These are phyloP conservation scores for Ophiostoma pallidulum DNA, from an alignment of 2,329 filamentous ascomycete genomes.

Conservation along the genomic window DNA sequence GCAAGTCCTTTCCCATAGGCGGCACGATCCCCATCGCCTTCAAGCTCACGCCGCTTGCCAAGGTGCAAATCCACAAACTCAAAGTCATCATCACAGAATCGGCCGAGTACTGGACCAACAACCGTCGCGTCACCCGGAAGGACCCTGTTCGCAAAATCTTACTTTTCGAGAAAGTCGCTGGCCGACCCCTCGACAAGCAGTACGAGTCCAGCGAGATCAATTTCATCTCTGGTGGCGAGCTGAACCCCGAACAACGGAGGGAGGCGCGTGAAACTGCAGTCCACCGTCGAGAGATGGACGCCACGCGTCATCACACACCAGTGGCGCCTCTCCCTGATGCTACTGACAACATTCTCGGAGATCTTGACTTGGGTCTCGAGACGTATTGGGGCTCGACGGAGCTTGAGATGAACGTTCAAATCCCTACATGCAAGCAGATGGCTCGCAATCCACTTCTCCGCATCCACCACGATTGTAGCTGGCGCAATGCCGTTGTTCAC, in stretches of 20 bases:
- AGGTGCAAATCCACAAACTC: conserved; percentile 86
- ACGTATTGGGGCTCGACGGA: conserved; percentile 78
- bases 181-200: conserved; percentile 61
- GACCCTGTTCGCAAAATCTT: conserved; percentile 77
- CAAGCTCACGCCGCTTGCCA: conserved; percentile 84
- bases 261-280: conserved; percentile 39
- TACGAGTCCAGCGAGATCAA: conserved; percentile 69
- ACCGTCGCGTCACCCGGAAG: conserved; percentile 74
- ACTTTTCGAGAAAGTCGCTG: conserved; percentile 79
- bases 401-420: conserved; percentile 87
- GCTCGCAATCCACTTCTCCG: conserved; percentile 56
- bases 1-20: conserved; percentile 87
- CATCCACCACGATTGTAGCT: conserved; percentile 84
- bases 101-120: conserved; percentile 81
- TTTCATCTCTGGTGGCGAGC: conserved; percentile 70
- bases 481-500: conserved; percentile 86
- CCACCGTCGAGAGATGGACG: conserved; percentile 45
- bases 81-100: conserved; percentile 88
- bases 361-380: conserved; percentile 61
- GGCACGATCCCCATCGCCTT: conserved; percentile 86
- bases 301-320: conserved; percentile 31
- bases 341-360: conserved; percentile 67
- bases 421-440: conserved; percentile 83
- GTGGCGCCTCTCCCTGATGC: conserved; percentile 39
- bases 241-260: conserved; percentile 41